Base-by-base conservation (phyloP, 768 basidiomycete species). In the Panus rudis region DNA sequence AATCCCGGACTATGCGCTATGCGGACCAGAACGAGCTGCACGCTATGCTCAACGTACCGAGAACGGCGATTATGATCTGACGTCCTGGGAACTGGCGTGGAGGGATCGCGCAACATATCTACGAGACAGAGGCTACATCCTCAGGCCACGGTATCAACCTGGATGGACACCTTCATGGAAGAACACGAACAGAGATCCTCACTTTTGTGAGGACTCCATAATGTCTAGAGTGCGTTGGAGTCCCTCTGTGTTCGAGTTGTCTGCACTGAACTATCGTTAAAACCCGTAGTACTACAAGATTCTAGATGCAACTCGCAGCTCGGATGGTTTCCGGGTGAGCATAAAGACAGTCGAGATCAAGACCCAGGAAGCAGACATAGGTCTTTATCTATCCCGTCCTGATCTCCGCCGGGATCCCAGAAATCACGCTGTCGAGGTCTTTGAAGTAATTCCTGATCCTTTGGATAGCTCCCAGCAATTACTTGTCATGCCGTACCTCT, bases 401-500 rank as follows among this genome's bases (percentile, higher is more conserved):
- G 41, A 47, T 1, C 45, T 57, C n/a, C 31, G 24, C 12, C 43
- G 48, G 2, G 43, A 63, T 37, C 46, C 56, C 6, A 42, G 48
- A 2, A 61, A 61, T 21, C 59, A 60, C 45, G 57, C 45, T 17
- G 56, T 56, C 3, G 51, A 49, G 1, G 26, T 61, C 4, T 17
- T 53, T 11, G 53, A 59, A 4, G 34, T 51, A 2, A 27, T 59
- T 3, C 24, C 42, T 1, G 54, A 58, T 30, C 50, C 53, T 6
- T 40, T 45, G 3, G 44, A 52, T 4, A 13, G 24, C 4, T 19
- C 17, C 10, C 30, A 24, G 11, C 28, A 34, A 0, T 42, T 52
- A 13, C 43, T 61, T 35, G 52, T 63, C 7, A 60, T 58, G 48
- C 47, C 61, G 4, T 50, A 49, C 11, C 39, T 63, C 7, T 50